These are phyloP conservation scores for Zangia roseola DNA, from an alignment of 768 basidiomycete species.

Conservation along the genomic window DNA sequence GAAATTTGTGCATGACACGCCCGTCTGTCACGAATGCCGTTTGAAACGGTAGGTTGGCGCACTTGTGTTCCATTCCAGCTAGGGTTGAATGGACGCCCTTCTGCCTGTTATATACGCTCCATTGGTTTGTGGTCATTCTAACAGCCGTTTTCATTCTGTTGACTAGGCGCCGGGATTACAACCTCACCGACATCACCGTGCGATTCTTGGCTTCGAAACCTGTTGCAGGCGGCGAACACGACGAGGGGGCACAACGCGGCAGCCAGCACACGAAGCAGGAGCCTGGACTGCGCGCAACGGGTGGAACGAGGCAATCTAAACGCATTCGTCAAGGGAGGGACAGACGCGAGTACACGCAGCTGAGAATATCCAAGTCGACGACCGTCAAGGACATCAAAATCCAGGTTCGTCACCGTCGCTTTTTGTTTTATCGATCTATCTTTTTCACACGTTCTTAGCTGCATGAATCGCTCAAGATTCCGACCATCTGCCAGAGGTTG, in stretches of 20 bases:
- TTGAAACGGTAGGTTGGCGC: slow-evolving; percentile 46
- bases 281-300: slow-evolving; percentile 36
- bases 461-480: slow-evolving; percentile 59
- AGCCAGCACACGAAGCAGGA: slow-evolving; percentile 30
- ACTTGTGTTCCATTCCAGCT: slow-evolving; percentile 5
- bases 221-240: slow-evolving; percentile 29
- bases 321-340: slow-evolving; percentile 62
- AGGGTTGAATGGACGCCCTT: slow-evolving; percentile 7
- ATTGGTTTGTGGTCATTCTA: slow-evolving; percentile 6
- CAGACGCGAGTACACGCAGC: slow-evolving; percentile 45
- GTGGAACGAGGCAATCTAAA: slow-evolving; percentile 62
- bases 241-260: slow-evolving; percentile 27
- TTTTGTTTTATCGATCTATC: not conserved
- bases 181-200: slow-evolving; percentile 59
- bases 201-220: slow-evolving; percentile 41
- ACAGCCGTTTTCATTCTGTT: slow-evolving; percentile 19
- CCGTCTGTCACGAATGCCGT: slow-evolving; percentile 63
- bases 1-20: slow-evolving; percentile 46
- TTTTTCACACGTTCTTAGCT: slow-evolving; percentile 40
- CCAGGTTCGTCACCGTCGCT: slow-evolving; percentile 42
- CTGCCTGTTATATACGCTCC: slow-evolving; percentile 3
- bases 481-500: slow-evolving; percentile 75
- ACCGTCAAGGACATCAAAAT: slow-evolving; percentile 80
- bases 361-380: slow-evolving; percentile 61
- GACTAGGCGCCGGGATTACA: slow-evolving; percentile 45